Conservation (phyloP, 2,329 filamentous ascomycete genomes). For the Bertia moriformis region DNA sequence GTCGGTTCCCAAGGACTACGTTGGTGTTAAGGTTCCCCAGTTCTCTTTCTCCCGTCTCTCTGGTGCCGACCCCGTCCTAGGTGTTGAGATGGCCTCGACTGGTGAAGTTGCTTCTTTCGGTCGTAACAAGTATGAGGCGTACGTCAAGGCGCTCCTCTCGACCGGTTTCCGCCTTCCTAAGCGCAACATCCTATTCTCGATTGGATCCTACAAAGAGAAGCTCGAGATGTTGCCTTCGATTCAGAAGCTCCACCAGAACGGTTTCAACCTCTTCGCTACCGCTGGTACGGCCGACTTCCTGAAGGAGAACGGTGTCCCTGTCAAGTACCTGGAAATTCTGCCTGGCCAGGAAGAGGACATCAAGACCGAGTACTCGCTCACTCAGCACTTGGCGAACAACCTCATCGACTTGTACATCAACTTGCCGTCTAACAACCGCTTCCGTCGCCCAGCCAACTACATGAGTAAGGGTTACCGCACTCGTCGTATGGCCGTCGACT, state of each 20-base stretch:
- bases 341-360: slow-evolving; percentile 66
- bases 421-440: slow-evolving; percentile 94
- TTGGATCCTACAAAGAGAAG: slow-evolving; percentile 96
- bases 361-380: slow-evolving; percentile 91
- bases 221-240: slow-evolving; percentile 91
- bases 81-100: slow-evolving; percentile 98
- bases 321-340: slow-evolving; percentile 86
- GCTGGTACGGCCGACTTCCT: slow-evolving; percentile 94
- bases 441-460: slow-evolving; percentile 90
- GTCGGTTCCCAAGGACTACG: slow-evolving; percentile 64
- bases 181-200: slow-evolving; percentile 86
- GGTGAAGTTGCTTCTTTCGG: slow-evolving; percentile 97
- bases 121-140: slow-evolving; percentile 90
- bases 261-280: slow-evolving; percentile 91
- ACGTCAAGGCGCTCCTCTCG: slow-evolving; percentile 87
- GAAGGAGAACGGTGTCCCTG: slow-evolving; percentile 77
- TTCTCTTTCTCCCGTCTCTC: slow-evolving; percentile 97
- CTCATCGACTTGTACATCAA: slow-evolving; percentile 99
- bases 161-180: slow-evolving; percentile 94
- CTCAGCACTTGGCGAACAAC: slow-evolving; percentile 92
- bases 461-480: slow-evolving; percentile 97
- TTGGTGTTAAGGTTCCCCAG: slow-evolving; percentile 95
- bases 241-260: slow-evolving; percentile 73
- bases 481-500: slow-evolving; percentile 90
- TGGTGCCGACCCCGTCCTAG: slow-evolving; percentile 86